Base-by-base conservation (phyloP, 2,329 filamentous ascomycete species). In the Talaromyces sp. region DNA sequence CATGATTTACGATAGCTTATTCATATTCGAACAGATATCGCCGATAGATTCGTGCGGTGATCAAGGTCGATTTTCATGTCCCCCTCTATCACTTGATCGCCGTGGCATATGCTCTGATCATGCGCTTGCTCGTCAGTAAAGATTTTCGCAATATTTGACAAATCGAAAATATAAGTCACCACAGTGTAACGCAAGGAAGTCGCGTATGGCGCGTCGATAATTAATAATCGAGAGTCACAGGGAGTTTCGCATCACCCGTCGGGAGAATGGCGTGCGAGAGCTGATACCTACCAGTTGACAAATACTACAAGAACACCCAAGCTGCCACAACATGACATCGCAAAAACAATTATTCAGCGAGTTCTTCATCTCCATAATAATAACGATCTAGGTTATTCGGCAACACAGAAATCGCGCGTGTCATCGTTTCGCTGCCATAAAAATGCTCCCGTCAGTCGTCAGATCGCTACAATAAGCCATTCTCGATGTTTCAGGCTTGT, bases 221-320 rank as follows among this genome's bases (percentile, higher is more conserved):
- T 52, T 52, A 52, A 31, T 52, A 52, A 52, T 52, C 27, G 16
- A 7, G 14, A n/a, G 48, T 52, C 48, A 52, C 48, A 52, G 24
- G 24, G 48, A 52, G 48, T 56, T 50, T 65, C 63, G 63, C 63
- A 62, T 62, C 63, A 65, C 43, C 59, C 59, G 48, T 24, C 39
- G 45, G 45, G 35, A 43, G 48, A 62, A 65, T 65, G 63, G 47
- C 63, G 63, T 62, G 63, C 58, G 56, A 60, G 63, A 50, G 33
- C 48, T 33, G 33, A 48, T 41, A 45, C 24, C 39, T 41, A 45
- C 24, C 39, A 52, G 27, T 52, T 52, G 16, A 19, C 59, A 61
- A 27, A 43, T 48, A 41, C 45, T 37, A 39, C n/a, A 37, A 19
- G 35, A 33, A 57, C 48, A 16, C 9, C 37, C 19, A 48, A 24